phyloP scores from a whole-genome alignment of 495 filamentous ascomycete species.

The Aspergillus cristatus region DNA sequence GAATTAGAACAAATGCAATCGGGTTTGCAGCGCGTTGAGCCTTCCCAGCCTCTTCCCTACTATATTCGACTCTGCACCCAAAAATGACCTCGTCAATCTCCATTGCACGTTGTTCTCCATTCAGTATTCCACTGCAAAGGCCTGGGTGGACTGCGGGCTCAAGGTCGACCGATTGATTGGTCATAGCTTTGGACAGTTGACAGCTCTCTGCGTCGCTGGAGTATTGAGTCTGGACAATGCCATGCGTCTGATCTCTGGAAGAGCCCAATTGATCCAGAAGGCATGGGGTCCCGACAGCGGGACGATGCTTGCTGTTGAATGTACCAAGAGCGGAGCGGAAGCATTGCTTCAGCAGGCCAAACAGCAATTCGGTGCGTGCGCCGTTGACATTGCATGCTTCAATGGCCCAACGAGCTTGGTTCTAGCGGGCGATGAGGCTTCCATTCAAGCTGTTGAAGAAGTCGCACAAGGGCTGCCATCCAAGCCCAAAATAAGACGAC shows the following conservation, averaged over 20 bases:
- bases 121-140: slow-evolving; percentile 40
- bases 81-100: slow-evolving; percentile 26
- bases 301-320: slow-evolving; percentile 36
- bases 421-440: slow-evolving; percentile 23
- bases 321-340: slow-evolving; percentile 11
- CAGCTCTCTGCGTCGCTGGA: slow-evolving; percentile 35
- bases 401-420: slow-evolving; percentile 33
- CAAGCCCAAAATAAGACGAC: slow-evolving; percentile 19
- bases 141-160: slow-evolving; percentile 43
- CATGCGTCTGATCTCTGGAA: slow-evolving; percentile 26
- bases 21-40: slow-evolving; percentile 14
- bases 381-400: slow-evolving; percentile 33
- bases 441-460: slow-evolving; percentile 20
- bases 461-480: too few relatives aligned
- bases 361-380: neutral
- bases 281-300: slow-evolving; percentile 33
- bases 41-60: slow-evolving; percentile 28
- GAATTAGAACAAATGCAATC: slow-evolving; percentile 11
- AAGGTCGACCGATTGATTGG: slow-evolving; percentile 30
- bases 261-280: slow-evolving; percentile 29
- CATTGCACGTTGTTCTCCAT: slow-evolving; percentile 37
- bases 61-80: slow-evolving; percentile 32
- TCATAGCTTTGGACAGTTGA: slow-evolving; percentile 47
- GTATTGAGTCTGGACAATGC: slow-evolving; percentile 25
- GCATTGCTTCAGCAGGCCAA: slow-evolving; percentile 2